Conservation (phyloP, 2,329 filamentous ascomycete species). For the Calonectria multiphialidica region DNA sequence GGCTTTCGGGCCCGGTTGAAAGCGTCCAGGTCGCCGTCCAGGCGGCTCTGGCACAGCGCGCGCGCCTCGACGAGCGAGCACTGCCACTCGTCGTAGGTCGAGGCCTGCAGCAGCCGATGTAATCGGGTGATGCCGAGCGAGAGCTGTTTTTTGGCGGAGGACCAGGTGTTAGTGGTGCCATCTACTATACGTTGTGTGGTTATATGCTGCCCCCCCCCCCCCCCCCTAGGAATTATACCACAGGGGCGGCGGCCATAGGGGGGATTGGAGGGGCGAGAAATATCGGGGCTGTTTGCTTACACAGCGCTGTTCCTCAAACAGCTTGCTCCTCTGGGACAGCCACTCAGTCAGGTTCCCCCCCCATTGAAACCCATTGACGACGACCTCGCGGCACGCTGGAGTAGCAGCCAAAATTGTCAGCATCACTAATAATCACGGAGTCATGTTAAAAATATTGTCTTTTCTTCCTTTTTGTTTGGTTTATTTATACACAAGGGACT, state of each 20-base stretch:
- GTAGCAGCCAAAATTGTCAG: conserved; percentile 36
- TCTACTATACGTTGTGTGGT: too few relatives aligned
- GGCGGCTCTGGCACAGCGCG: conserved; percentile 20
- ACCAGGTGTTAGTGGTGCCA: not conserved
- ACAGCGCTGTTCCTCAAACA: conserved; percentile 38
- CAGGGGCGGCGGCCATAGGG: not conserved
- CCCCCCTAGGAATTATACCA: too few relatives aligned
- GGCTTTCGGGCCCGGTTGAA: conserved; percentile 28
- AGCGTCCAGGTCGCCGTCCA: conserved; percentile 31
- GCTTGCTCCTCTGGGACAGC: conserved; percentile 29
- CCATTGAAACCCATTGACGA: conserved; percentile 37
- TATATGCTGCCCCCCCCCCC: too few relatives aligned
- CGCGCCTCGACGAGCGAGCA: conserved; percentile 16
- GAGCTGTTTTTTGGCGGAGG: conserved; percentile 16
- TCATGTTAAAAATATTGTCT: conserved; percentile 19
- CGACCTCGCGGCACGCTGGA: conserved; percentile 32
- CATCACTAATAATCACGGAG: conserved; percentile 26
- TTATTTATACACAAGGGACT: too few relatives aligned
- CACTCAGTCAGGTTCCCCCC: conserved; percentile 37
- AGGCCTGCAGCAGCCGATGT: conserved; percentile 26
- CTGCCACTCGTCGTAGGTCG: conserved; percentile 36
- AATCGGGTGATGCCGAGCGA: conserved; percentile 33
- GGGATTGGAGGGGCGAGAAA: too few relatives aligned
- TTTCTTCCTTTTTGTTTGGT: not conserved
- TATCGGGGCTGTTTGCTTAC: conserved; percentile 20